Base-by-base conservation (phyloP, 176 grass and related monocot species). In the Cenchrus americanus region DNA sequence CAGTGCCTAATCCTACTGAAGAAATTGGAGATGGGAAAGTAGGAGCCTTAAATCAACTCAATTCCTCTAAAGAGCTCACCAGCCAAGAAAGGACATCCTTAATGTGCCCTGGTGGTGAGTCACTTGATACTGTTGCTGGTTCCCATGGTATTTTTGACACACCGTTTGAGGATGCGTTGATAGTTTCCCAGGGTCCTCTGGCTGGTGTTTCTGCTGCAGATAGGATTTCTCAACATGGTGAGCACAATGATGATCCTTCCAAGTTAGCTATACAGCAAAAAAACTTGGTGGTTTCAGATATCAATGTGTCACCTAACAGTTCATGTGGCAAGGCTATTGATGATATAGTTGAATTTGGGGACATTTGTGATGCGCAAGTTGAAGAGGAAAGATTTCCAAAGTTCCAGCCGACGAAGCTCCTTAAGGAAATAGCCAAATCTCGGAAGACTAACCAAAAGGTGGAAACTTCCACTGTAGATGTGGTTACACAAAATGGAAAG, bases 331-430 rank as follows among this genome's bases (percentile, higher is more conserved):
- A 71, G 54, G 54, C 53, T 62, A 53, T 85, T 76, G 87, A 81
- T 76, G 82, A 85, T 62, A 75, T 85, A 34, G 82, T 37, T 62
- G 82, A 89, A 15, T 81, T 85, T 76, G 82, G 23, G 47, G 82
- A 71, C 26, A 3, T 75, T 14, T 69, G n/a, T 81, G 77, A 69
- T 69, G 59, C 32, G 3, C 77, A 76, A 13, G 57, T 30, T 76
- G 57, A 89, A 62, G 76, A 62, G 69, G 76, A 89, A 84, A 84
- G 61, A 44, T 14, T 61, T 84, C 7, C 81, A 43, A 84, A 84
- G 62, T 80, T 78, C 42, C 82, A 80, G 18, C 75, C 68, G n/a
- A 27, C 21, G 48, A 89, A 85, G 66, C 69, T 41, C 52, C 55
- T 21, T 48, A 89, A 85, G 51, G 62, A 46, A 80, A 26, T 37